These are phyloP conservation scores for Nicotiana knightiana DNA, from an alignment of 257 asterid genomes.

Conservation along the genomic window DNA sequence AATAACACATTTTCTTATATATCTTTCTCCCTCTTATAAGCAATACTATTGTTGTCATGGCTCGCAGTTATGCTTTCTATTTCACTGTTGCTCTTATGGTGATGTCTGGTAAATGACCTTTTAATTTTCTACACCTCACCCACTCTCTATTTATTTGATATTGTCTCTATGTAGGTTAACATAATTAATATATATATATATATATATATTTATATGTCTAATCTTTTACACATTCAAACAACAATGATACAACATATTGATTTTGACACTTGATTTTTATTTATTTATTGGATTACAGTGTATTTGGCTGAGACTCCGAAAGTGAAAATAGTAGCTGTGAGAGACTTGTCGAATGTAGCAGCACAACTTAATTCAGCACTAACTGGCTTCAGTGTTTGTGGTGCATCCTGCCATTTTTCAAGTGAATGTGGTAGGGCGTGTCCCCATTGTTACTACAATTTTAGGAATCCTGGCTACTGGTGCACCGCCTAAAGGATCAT, in stretches of 20 bases:
- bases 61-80: background rate
- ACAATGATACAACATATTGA: background rate
- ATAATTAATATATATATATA: too few species aligned
- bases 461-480: too few species aligned
- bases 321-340: background rate
- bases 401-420: too few species aligned
- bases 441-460: too few species aligned
- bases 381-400: too few species aligned
- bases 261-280: too few species aligned
- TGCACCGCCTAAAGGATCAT: background rate
- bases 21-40: too few species aligned
- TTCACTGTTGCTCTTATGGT: background rate
- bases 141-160: background rate
- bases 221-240: background rate
- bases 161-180: background rate
- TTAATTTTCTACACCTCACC: background rate
- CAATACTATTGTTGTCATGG: background rate
- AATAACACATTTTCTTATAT: too few species aligned
- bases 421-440: too few species aligned
- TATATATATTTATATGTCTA: background rate
- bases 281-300: background rate
- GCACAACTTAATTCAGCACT: too few species aligned
- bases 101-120: background rate
- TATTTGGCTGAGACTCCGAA: background rate
- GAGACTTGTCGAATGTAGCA: background rate